A percentile compares a stretch with the other conserved stretches of the same genome.
Evolutionary conservation across 2,329 filamentous ascomycete species (phyloP).

Genomic region (Simplicillium sp.): DNA sequence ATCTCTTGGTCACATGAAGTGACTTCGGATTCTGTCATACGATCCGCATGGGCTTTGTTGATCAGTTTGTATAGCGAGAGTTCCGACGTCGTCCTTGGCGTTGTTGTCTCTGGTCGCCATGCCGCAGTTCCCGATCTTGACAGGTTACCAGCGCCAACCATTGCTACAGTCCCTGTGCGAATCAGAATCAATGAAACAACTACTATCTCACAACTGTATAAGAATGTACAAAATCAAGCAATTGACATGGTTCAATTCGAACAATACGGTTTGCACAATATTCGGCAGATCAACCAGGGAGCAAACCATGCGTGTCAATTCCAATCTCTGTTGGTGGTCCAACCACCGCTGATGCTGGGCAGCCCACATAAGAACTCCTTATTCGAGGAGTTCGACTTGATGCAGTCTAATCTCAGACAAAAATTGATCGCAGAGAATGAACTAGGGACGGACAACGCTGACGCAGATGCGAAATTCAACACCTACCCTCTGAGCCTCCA

Average conservation of each 20-base stretch:
- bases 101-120: constrained; percentile 15
- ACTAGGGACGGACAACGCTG: too few relatives aligned
- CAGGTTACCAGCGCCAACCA: constrained; percentile 14
- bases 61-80: constrained; percentile 23
- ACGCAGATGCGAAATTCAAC: too few relatives aligned
- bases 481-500: too few relatives aligned
- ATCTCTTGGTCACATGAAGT: constrained; percentile 1
- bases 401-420: too few relatives aligned
- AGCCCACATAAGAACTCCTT: too few relatives aligned
- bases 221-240: constrained; percentile 12
- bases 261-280: constrained; percentile 17
- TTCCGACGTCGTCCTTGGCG: constrained; percentile 18
- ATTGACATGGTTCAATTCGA: constrained; percentile 15
- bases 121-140: constrained; percentile 14
- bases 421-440: too few relatives aligned
- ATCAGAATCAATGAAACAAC: constrained; percentile 4
- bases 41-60: constrained; percentile 20
- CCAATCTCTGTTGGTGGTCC: constrained; percentile 9
- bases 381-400: too few relatives aligned
- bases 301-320: constrained; percentile 5
- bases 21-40: constrained; percentile 11
- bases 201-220: background rate
- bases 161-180: constrained; percentile 15
- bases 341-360: too few relatives aligned
- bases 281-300: constrained; percentile 10